Evolutionary conservation across 2,329 filamentous ascomycete genomes (phyloP).

Genomic region (Domatiomyces catenatus): DNA sequence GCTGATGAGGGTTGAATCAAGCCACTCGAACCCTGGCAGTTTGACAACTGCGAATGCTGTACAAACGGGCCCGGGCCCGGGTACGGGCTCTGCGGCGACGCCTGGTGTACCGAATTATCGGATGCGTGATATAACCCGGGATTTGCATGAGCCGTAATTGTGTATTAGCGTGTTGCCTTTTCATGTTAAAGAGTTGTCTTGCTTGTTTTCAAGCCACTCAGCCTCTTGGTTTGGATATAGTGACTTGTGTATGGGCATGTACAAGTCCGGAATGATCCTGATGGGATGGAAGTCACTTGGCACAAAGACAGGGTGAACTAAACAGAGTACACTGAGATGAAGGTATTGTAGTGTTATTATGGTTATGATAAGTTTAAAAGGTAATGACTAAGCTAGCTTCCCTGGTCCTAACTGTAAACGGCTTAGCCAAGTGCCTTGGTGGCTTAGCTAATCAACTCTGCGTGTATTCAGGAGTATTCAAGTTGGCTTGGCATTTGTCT

Average conservation of each 20-base stretch:
- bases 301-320: neutral
- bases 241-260: neutral
- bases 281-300: neutral
- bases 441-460: no score
- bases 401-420: no score
- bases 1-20: constrained; percentile 68
- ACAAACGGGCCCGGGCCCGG: constrained; percentile 2
- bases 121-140: neutral
- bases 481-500: neutral
- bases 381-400: no score
- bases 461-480: no score
- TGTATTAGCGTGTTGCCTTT: neutral
- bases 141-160: neutral
- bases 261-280: neutral
- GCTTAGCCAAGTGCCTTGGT: no score
- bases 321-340: neutral
- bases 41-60: neutral
- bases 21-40: constrained; percentile 31
- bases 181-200: neutral
- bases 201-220: neutral
- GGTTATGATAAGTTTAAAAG: no score
- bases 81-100: constrained; percentile 16
- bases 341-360: no score
- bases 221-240: neutral
- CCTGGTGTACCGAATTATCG: constrained; percentile 6